Conservation (phyloP, 768 basidiomycete species). For the Piloderma croceum region DNA sequence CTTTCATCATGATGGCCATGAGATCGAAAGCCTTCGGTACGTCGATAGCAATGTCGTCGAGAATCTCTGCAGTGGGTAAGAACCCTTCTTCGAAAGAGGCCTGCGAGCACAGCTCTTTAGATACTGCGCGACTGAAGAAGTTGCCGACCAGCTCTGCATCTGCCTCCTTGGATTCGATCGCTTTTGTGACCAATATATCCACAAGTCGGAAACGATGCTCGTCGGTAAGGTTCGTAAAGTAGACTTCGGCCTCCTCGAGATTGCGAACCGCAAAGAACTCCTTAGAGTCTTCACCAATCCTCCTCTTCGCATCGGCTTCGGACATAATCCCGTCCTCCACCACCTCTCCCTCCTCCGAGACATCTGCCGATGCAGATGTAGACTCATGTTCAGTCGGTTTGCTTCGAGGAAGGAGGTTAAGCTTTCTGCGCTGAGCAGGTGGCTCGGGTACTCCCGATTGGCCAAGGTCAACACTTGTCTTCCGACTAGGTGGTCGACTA, state of each 20-base stretch:
- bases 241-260: conserved; percentile 81
- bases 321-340: conserved; percentile 49
- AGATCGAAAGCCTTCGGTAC: conserved; percentile 79
- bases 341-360: conserved; percentile 45
- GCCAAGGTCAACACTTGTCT: conserved; percentile 46
- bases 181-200: conserved; percentile 65
- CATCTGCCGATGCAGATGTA: conserved; percentile 44
- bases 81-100: conserved; percentile 75
- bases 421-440: conserved; percentile 55
- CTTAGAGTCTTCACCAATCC: conserved; percentile 76
- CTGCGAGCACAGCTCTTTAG: conserved; percentile 53
- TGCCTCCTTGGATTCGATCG: conserved; percentile 75
- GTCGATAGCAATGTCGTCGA: conserved; percentile 89
- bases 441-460: conserved; percentile 41
- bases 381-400: conserved; percentile 49
- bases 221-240: conserved; percentile 70
- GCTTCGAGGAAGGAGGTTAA: conserved; percentile 76
- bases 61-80: conserved; percentile 56
- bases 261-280: conserved; percentile 85
- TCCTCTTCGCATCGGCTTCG: conserved; percentile 62
- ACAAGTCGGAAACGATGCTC: conserved; percentile 62
- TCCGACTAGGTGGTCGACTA: conserved; percentile 45
- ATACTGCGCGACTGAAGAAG: conserved; percentile 59
- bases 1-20: conserved; percentile 71
- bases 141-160: conserved; percentile 75